Evolutionary conservation across 2,329 filamentous ascomycete species (phyloP), one percentile per base, ranked within the genome.

Genomic region (Verticillium alfalfae): DNA sequence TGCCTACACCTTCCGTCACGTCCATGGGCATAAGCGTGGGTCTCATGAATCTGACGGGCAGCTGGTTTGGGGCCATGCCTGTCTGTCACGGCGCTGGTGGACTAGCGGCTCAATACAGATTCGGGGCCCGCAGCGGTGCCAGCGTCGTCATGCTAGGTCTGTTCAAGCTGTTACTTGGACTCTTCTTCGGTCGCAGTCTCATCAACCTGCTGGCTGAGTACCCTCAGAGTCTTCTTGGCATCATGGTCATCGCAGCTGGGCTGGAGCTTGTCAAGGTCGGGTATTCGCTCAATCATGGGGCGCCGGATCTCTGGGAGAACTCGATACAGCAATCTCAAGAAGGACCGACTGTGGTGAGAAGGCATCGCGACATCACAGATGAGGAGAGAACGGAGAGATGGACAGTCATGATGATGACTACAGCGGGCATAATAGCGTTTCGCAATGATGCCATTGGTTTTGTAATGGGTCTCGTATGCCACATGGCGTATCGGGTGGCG

Each of bases 61-160:
- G 91, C 69, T 96, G 92, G 91, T 96, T 97, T 69, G 93, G 93
- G 57, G 90, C 90, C 5, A 98, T 97, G 95, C 95, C 94, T 3
- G 88, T 95, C 4, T 98, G 95, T 71, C 95, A 98, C 72, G 94
- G 94, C 5, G 92, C 92, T 0, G 94, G 94, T 2, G 94, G 94
- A 0, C 80, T 98, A 0, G 95, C 95, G 5, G 95, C 90, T 0
- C 94, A 98, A 72, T 92, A 92, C 73, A 87, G 92, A 5, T 98
- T 98, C 67, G 94, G 94, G 0, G 93, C 94, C 5, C 88, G 94
- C 57, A 96, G 91, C 63, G 94, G 94, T 10, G 87, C 92, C 0
- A 93, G 89, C 67, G 84, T 97, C 64, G 86, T 97, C 60, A 72
- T 96, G 31, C 84, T 98, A 0, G 94, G 94, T 0, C 56, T 84